Conservation (phyloP, 441 rosid genomes). For the Gossypium davidsonii region DNA sequence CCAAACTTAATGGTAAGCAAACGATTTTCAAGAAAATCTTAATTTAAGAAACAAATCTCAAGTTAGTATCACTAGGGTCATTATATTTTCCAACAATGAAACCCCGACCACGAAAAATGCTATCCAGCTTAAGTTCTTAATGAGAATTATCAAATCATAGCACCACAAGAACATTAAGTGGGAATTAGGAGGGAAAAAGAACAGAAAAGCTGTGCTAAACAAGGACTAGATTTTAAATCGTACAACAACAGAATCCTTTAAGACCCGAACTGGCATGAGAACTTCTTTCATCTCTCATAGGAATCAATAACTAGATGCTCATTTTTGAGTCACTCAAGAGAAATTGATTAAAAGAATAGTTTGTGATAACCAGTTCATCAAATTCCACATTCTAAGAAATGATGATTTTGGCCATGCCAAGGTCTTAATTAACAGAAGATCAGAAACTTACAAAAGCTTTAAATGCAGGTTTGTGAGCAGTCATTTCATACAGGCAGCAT, state of each 20-base stretch:
- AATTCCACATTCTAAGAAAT: background rate
- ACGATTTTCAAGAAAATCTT: background rate
- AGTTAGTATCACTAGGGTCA: background rate
- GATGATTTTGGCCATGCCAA: background rate
- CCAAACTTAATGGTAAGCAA: background rate
- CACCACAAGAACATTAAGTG: background rate
- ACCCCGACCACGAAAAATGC: background rate
- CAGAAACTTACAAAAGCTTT: conserved; percentile 63
- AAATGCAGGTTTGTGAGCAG: conserved; percentile 60
- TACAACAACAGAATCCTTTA: background rate
- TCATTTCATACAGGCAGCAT: conserved; percentile 72
- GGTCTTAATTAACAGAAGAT: background rate
- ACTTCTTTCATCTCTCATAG: background rate
- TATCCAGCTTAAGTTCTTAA: background rate
- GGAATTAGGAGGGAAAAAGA: background rate
- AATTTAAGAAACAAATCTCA: background rate
- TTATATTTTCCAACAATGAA: background rate
- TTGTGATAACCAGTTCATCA: background rate
- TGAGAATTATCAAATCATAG: background rate
- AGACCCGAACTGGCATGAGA: background rate
- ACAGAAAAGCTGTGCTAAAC: background rate
- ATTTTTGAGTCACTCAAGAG: background rate
- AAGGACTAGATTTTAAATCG: background rate
- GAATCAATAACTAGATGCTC: background rate
- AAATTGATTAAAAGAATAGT: background rate